Evolutionary conservation across 2,329 filamentous ascomycete species (phyloP).

Genomic region (Fusarium brevicatenulatum): DNA sequence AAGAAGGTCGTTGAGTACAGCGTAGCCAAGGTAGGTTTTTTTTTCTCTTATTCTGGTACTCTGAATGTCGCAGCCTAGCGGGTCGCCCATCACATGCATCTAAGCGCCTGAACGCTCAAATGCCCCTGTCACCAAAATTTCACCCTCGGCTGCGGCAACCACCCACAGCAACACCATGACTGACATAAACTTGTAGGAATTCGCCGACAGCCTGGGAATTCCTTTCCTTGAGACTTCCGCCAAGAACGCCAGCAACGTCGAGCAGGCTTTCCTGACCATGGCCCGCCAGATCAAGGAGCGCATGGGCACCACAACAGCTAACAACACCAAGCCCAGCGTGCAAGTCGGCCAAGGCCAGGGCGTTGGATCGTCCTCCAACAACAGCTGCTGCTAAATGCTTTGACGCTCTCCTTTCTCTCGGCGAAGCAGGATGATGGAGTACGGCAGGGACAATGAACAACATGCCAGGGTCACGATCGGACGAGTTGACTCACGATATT

Average conservation of each 20-base stretch:
- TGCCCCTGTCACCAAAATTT: constrained; percentile 18
- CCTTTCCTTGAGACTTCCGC: constrained; percentile 99
- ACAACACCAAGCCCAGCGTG: constrained; percentile 98
- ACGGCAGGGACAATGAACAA: constrained; percentile 40
- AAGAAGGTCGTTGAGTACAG: constrained; percentile 99
- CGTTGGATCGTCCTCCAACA: constrained; percentile 85
- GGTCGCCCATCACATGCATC: constrained; percentile 37
- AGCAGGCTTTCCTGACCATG: constrained; percentile 99
- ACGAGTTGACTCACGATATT: constrained; percentile 46
- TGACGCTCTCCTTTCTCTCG: constrained; percentile 33
- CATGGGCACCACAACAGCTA: constrained; percentile 94
- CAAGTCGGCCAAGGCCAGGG: constrained; percentile 95
- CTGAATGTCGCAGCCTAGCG: constrained; percentile 2
- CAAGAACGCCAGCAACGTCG: constrained; percentile 99
- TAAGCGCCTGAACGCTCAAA: constrained; percentile 14
- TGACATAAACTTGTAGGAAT: constrained; percentile 73
- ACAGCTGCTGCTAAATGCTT: constrained; percentile 84
- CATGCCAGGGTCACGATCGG: constrained; percentile 46
- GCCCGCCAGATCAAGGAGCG: constrained; percentile 99
- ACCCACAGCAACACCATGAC: not conserved
- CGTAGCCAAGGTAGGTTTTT: constrained; percentile 85
- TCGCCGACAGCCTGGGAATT: constrained; percentile 97
- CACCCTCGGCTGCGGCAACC: constrained; percentile 7
- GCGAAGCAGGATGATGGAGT: constrained; percentile 45
- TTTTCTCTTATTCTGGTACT: not conserved